phyloP scores from a whole-genome alignment of 148 eudicot genomes.

The Rhododendron griersonianum region DNA sequence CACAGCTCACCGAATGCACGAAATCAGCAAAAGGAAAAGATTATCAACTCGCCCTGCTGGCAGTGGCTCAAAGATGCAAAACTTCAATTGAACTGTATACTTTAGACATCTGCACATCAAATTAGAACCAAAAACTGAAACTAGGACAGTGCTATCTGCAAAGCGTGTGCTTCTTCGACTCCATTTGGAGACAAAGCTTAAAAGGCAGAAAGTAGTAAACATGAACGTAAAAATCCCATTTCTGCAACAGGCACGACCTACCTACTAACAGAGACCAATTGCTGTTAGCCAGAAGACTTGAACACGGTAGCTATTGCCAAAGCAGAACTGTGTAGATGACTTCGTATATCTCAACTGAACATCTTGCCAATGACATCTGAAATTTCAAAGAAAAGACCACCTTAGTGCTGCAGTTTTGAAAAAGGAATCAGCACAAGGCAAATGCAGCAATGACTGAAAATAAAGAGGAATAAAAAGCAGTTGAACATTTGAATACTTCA shows the following conservation, averaged over 20 bases:
- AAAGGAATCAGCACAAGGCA: not conserved
- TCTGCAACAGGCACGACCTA: not conserved
- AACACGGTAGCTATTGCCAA: not conserved
- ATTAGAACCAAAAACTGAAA: not conserved
- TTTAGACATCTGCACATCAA: not conserved
- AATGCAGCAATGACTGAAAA: not conserved
- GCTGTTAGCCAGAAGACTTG: not conserved
- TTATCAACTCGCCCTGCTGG: not conserved
- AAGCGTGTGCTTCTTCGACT: not conserved
- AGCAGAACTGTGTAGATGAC: not conserved
- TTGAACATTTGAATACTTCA: not conserved
- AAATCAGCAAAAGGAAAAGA: not conserved
- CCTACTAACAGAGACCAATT: not conserved
- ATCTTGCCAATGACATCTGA: not conserved
- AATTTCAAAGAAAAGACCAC: not conserved
- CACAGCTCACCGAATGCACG: not conserved
- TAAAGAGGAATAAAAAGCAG: not conserved
- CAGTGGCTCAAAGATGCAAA: not conserved
- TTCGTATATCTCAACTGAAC: not conserved
- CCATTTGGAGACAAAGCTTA: not conserved
- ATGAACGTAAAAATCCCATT: not conserved
- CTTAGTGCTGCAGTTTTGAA: not conserved
- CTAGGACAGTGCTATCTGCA: not conserved
- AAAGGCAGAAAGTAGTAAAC: not conserved
- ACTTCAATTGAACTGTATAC: not conserved